phyloP scores from a whole-genome alignment of 306 rosid species.

The Quercus dentata region DNA sequence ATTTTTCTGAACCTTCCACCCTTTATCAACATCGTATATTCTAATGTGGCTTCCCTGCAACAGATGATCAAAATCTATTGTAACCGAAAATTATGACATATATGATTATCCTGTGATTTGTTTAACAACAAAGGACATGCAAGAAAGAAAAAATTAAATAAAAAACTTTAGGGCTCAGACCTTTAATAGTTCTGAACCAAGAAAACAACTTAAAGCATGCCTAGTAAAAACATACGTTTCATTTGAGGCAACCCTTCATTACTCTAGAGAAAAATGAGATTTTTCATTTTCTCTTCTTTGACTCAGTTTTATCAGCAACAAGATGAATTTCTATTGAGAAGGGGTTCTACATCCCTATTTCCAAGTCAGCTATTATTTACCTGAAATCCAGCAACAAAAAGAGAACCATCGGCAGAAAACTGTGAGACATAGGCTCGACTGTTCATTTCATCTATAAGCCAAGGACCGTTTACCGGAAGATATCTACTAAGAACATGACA shows the following conservation, averaged over 20 bases:
- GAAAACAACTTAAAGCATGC: conserved; percentile 4
- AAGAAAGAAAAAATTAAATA: not conserved
- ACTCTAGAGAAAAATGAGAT: not conserved
- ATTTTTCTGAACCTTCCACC: conserved; percentile 83
- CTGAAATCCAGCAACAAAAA: conserved; percentile 88
- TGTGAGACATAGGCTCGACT: conserved; percentile 92
- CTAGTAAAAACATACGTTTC: not conserved
- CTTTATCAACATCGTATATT: conserved; percentile 79
- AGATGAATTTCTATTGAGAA: not conserved
- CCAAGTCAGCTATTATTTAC: conserved; percentile 29
- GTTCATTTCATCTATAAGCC: conserved; percentile 66
- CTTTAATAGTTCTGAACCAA: conserved; percentile 5
- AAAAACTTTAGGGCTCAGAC: not conserved
- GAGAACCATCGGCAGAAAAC: conserved; percentile 91
- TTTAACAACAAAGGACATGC: not conserved
- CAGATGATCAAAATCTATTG: not conserved
- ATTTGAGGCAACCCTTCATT: not conserved
- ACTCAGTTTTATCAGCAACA: not conserved
- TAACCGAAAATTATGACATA: not conserved
- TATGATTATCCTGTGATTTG: not conserved
- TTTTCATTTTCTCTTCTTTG: not conserved
- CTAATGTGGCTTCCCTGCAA: conserved; percentile 75
- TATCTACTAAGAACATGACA: conserved; percentile 87
- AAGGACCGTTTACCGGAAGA: conserved; percentile 89
- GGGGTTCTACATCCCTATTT: not conserved